Conservation (phyloP, 2,329 filamentous ascomycete species). For the Ploettnerulaceae sp. region DNA sequence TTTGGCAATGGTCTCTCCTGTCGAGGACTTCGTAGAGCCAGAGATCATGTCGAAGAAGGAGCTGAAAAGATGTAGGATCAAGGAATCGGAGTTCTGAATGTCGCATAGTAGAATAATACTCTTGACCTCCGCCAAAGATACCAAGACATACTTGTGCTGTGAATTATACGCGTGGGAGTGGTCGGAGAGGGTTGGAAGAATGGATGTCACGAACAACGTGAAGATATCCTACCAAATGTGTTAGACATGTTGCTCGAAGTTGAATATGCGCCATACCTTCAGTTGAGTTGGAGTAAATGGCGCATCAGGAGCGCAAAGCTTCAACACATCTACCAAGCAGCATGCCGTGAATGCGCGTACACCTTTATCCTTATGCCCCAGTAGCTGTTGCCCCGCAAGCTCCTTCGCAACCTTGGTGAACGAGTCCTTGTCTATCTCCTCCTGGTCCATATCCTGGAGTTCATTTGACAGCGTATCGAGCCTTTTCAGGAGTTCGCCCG, state of each 20-base stretch:
- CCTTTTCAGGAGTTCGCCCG: conserved; percentile 74
- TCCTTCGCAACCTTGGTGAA: conserved; percentile 79
- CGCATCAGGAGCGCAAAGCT: conserved; percentile 88
- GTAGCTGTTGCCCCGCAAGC: conserved; percentile 72
- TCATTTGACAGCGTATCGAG: conserved; percentile 79
- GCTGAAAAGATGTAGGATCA: conserved; percentile 78
- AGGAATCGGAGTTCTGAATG: conserved; percentile 72
- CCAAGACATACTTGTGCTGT: conserved; percentile 87
- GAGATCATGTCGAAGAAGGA: conserved; percentile 90
- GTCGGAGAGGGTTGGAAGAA: conserved; percentile 80
- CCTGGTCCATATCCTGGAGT: conserved; percentile 80
- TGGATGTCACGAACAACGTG: conserved; percentile 75
- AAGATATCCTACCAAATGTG: conserved; percentile 78
- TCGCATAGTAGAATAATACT: conserved; percentile 90
- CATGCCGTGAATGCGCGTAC: conserved; percentile 85
- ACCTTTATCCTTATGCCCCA: conserved; percentile 89
- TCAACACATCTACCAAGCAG: conserved; percentile 89
- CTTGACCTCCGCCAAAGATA: conserved; percentile 86
- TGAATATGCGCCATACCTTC: conserved; percentile 55
- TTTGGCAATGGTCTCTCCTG: conserved; percentile 80
- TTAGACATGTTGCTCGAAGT: conserved; percentile 16
- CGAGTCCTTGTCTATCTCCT: conserved; percentile 78
- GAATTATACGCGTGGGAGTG: conserved; percentile 86
- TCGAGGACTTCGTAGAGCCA: conserved; percentile 65
- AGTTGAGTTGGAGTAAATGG: conserved; percentile 87